Conservation (phyloP, 768 basidiomycete species). For the Phlebiopsis flavidoalba region DNA sequence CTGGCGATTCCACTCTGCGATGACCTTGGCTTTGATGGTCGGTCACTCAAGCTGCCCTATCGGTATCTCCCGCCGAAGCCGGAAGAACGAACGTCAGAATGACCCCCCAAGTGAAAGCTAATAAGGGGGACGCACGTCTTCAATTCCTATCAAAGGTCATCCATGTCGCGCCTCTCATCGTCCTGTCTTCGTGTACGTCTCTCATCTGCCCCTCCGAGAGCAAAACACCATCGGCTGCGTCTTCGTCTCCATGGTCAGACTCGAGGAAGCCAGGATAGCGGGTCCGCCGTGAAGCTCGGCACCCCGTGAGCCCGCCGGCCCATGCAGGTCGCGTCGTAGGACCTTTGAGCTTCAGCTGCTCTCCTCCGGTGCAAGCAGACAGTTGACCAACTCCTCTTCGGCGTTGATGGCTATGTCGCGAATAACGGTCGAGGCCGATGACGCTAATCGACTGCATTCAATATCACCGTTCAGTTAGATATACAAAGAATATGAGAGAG, state of each 20-base stretch:
- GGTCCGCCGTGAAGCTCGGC: constrained; percentile 72
- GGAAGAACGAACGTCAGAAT: constrained; percentile 6
- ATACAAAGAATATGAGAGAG: no score
- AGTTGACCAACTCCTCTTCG: constrained; percentile 62
- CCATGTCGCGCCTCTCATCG: constrained; percentile 85
- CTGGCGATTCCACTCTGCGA: constrained; percentile 97
- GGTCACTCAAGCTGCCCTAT: constrained; percentile 93
- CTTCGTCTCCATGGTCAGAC: constrained; percentile 69
- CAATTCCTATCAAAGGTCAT: constrained; percentile 87
- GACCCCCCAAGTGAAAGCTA: neutral
- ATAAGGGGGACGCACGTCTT: constrained; percentile 57
- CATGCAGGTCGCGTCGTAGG: constrained; percentile 75
- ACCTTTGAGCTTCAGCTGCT: constrained; percentile 85
- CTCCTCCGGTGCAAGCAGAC: constrained; percentile 65
- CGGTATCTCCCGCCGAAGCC: constrained; percentile 78
- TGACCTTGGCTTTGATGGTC: constrained; percentile 97
- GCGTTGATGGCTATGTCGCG: constrained; percentile 86
- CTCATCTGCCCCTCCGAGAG: constrained; percentile 71
- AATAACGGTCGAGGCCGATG: constrained; percentile 77
- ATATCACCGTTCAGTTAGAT: neutral
- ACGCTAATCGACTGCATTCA: constrained; percentile 68
- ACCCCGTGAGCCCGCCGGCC: constrained; percentile 65
- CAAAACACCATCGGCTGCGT: constrained; percentile 54
- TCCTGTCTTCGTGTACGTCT: constrained; percentile 85
- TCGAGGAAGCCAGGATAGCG: constrained; percentile 87